These are phyloP conservation scores for Jacaranda copaia DNA, from an alignment of 257 asterid genomes.

Conservation along the genomic window DNA sequence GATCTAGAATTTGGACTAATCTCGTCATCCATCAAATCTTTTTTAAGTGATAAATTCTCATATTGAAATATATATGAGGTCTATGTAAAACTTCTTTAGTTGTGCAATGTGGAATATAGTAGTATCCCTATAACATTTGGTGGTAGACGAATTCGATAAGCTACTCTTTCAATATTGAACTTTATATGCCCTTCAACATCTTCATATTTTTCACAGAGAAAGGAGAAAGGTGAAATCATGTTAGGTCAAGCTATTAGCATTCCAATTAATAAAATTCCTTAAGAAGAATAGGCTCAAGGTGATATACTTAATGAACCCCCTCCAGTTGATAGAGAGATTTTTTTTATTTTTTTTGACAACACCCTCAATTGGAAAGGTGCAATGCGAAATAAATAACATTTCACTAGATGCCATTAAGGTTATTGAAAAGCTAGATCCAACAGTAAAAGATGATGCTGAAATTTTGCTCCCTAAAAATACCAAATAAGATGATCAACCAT, in stretches of 20 bases:
- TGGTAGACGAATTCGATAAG: too few species aligned
- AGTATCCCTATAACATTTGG: too few species aligned
- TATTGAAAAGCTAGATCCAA: slow-evolving; percentile 32
- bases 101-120: too few species aligned
- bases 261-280: slow-evolving; percentile 26
- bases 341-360: slow-evolving; percentile 44
- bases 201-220: slow-evolving; percentile 25
- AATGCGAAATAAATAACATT: slow-evolving; percentile 28
- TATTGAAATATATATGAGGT: too few species aligned
- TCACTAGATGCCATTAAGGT: slow-evolving; percentile 30
- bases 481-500: slow-evolving; percentile 32
- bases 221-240: slow-evolving; percentile 37
- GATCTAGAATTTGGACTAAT: too few species aligned
- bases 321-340: slow-evolving; percentile 43
- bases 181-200: slow-evolving; percentile 11
- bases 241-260: slow-evolving; percentile 38
- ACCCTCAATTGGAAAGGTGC: slow-evolving; percentile 40
- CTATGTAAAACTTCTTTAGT: too few species aligned
- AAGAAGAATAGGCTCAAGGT: slow-evolving; percentile 34
- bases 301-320: slow-evolving; percentile 35
- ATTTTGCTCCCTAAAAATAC: too few species aligned
- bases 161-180: too few species aligned
- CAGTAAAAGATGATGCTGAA: slow-evolving; percentile 18
- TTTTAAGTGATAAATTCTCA: too few species aligned
- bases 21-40: too few species aligned